Conservation (phyloP, 345 rosid genomes). For the Acer campestre region DNA sequence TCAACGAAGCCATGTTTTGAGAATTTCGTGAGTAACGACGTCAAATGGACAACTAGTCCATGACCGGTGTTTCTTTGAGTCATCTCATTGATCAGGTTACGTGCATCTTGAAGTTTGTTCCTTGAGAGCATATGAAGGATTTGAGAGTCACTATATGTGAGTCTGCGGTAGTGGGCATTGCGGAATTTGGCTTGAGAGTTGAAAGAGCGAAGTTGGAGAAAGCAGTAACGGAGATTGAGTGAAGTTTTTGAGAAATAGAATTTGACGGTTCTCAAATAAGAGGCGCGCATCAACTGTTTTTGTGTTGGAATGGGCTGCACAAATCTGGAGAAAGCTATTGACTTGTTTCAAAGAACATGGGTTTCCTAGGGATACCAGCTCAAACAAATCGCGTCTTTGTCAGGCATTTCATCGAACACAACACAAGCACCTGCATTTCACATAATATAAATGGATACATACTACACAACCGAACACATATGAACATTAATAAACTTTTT, state of each 20-base stretch:
- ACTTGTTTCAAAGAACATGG: not conserved
- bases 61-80: constrained; percentile 37
- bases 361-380: no score
- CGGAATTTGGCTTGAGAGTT: constrained; percentile 15
- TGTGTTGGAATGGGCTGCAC: not conserved
- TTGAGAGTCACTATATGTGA: constrained; percentile 39
- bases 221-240: constrained; percentile 1
- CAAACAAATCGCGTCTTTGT: no score
- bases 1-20: constrained; percentile 48
- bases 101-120: constrained; percentile 40
- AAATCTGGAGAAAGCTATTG: not conserved
- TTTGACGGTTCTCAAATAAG: constrained; percentile 19
- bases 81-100: constrained; percentile 56
- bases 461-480: no score
- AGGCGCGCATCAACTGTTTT: constrained; percentile 38
- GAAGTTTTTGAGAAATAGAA: constrained; percentile 17
- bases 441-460: no score
- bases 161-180: constrained; percentile 17
- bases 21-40: constrained; percentile 54
- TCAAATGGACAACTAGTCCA: constrained; percentile 46
- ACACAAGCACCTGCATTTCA: no score
- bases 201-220: constrained; percentile 18
- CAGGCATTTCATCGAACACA: no score
- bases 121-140: constrained; percentile 36
- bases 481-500: no score